phyloP scores from a whole-genome alignment of 2,329 filamentous ascomycete species.

The Monilinia fructicola region DNA sequence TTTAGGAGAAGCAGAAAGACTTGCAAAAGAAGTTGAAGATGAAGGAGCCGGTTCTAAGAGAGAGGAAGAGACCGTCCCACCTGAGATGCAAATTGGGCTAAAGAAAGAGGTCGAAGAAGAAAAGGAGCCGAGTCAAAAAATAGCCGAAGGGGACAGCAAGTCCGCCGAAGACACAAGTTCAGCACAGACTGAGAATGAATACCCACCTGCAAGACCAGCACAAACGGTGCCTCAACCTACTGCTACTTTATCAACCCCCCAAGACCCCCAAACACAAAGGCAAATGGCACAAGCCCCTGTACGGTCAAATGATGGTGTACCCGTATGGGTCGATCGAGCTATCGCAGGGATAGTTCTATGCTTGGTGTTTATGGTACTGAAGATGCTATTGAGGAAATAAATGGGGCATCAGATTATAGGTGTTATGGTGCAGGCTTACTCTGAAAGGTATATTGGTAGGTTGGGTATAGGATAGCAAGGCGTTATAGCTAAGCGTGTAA shows the following conservation, averaged over 20 bases:
- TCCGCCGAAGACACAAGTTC: constrained; percentile 33
- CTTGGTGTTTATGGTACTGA: constrained; percentile 67
- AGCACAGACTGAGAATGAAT: constrained; percentile 57
- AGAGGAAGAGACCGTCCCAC: constrained; percentile 18
- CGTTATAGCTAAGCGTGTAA: neutral
- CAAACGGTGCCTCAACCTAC: constrained; percentile 42
- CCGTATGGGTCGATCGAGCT: constrained; percentile 76
- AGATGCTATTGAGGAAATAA: constrained; percentile 43
- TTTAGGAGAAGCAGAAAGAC: constrained; percentile 66
- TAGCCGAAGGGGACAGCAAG: constrained; percentile 11
- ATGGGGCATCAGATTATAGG: neutral
- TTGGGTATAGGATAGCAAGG: neutral
- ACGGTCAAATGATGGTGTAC: constrained; percentile 52
- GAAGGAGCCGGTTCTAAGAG: constrained; percentile 62
- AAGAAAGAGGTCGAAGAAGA: constrained; percentile 53
- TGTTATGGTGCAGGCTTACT: neutral
- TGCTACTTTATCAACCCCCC: constrained; percentile 25
- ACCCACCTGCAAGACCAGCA: constrained; percentile 35
- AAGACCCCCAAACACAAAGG: neutral
- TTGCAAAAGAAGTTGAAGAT: constrained; percentile 48
- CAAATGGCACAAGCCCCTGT: constrained; percentile 33
- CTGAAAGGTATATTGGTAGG: neutral
- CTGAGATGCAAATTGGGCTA: constrained; percentile 12
- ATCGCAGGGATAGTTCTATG: constrained; percentile 72
- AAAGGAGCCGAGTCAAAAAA: constrained; percentile 2